Evolutionary conservation across 371 early-diverging fungal species (phyloP).

Genomic region (Lichtheimia hyalospora): DNA sequence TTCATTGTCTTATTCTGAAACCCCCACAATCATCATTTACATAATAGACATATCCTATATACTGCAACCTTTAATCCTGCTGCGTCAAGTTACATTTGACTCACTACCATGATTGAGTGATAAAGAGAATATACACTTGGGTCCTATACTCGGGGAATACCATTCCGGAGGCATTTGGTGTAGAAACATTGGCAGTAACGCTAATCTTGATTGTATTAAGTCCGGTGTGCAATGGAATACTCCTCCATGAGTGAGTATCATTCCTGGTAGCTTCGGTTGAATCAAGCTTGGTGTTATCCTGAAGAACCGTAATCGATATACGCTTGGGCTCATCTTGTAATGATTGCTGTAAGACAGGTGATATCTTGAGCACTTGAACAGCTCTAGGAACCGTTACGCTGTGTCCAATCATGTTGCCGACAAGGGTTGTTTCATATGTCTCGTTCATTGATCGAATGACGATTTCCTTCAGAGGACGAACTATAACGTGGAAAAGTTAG

Average conservation of each 20-base stretch:
- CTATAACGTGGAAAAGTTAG: slow-evolving; percentile 1
- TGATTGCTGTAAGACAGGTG: slow-evolving; percentile 19
- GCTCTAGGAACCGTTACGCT: slow-evolving; percentile 27
- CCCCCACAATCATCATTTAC: too few relatives aligned
- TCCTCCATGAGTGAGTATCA: slow-evolving; percentile 21
- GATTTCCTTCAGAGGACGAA: slow-evolving; percentile 15
- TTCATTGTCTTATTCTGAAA: too few relatives aligned
- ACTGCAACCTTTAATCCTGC: too few relatives aligned
- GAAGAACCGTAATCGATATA: slow-evolving; percentile 26
- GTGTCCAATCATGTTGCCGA: slow-evolving; percentile 31
- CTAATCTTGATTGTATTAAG: slow-evolving; percentile 37
- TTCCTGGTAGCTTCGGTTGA: slow-evolving; percentile 3
- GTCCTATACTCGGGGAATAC: slow-evolving; percentile 31
- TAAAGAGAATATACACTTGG: slow-evolving; percentile 38
- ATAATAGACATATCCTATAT: too few relatives aligned
- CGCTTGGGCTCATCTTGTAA: slow-evolving; percentile 24
- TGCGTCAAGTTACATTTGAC: too few relatives aligned
- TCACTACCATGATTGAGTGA: slow-evolving; percentile 29
- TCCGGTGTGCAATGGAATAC: slow-evolving; percentile 23
- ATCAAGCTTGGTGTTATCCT: slow-evolving; percentile 34
- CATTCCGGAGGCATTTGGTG: slow-evolving; percentile 15
- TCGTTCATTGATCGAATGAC: slow-evolving; percentile 11
- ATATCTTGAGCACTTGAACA: slow-evolving; percentile 24
- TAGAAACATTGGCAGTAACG: slow-evolving; percentile 35
- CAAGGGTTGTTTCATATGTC: slow-evolving; percentile 15